phyloP scores from a whole-genome alignment of 306 rosid genomes.

The Vigna hirtella region DNA sequence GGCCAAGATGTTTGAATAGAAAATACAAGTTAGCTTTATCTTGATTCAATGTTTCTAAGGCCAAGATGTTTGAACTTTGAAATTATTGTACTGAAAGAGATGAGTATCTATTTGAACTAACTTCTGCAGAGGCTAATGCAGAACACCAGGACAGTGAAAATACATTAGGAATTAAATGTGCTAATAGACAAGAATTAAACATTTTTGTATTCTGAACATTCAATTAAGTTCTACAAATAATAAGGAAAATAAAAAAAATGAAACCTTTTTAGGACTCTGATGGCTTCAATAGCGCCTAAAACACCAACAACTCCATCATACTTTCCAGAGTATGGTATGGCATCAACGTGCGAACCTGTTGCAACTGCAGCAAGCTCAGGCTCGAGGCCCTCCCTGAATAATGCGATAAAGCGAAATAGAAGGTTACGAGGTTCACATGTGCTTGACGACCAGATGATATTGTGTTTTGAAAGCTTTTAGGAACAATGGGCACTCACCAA shows the following conservation, averaged over 20 bases:
- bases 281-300: conserved; percentile 97
- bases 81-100: conserved; percentile 16
- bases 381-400: conserved; percentile 77
- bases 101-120: neutral
- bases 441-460: conserved; percentile 9
- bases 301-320: conserved; percentile 98
- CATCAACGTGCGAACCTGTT: conserved; percentile 96
- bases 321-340: conserved; percentile 96
- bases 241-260: conserved; percentile 40
- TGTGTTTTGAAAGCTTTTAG: neutral
- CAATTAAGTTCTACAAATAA: conserved; percentile 8
- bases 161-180: conserved; percentile 23
- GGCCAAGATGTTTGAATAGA: neutral
- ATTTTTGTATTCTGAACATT: neutral
- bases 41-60: conserved; percentile 26
- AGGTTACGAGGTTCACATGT: conserved; percentile 32
- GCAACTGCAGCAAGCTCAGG: conserved; percentile 87
- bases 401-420: conserved; percentile 8
- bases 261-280: conserved; percentile 83
- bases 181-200: conserved; percentile 24
- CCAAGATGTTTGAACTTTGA: neutral
- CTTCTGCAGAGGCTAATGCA: neutral
- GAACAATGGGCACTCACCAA: conserved; percentile 66
- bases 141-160: conserved; percentile 11
- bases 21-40: conserved; percentile 13